These are phyloP conservation scores for Melampsora americana DNA, from an alignment of 1,284 basidiomycete species.

Conservation along the genomic window DNA sequence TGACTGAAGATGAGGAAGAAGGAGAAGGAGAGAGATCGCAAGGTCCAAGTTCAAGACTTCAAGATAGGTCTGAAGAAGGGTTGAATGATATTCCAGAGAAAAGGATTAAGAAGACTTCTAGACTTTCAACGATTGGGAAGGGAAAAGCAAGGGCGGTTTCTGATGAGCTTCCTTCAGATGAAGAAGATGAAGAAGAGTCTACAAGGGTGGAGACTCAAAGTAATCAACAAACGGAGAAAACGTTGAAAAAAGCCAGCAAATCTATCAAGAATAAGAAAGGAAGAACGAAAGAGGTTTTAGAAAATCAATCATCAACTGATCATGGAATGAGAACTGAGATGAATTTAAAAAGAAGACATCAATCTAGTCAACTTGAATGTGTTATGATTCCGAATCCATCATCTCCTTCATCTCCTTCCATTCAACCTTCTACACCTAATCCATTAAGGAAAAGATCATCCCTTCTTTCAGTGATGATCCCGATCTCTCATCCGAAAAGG, in stretches of 20 bases:
- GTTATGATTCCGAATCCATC: not conserved
- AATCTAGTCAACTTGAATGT: not conserved
- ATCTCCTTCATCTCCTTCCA: not conserved
- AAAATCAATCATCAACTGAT: not conserved
- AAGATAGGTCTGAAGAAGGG: not conserved
- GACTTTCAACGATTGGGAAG: not conserved
- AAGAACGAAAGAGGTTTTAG: not conserved
- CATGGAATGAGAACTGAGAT: too few species aligned
- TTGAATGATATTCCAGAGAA: not conserved
- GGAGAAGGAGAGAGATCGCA: not conserved
- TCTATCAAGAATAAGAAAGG: not conserved
- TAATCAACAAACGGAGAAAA: too few species aligned
- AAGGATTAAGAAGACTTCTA: not conserved
- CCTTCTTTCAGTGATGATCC: conserved; percentile 29
- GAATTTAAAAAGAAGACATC: too few species aligned
- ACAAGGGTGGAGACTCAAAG: too few species aligned
- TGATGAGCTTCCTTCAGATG: not conserved
- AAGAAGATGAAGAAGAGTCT: not conserved
- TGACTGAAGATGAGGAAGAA: not conserved
- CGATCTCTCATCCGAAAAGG: conserved; percentile 12
- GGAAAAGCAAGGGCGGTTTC: conserved; percentile 1
- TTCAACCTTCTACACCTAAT: too few species aligned
- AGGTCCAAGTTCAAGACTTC: not conserved
- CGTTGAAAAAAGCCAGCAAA: too few species aligned
- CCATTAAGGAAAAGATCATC: not conserved